These are phyloP conservation scores for Candida lessepsii DNA, from an alignment of 805 yeast genomes.

Conservation along the genomic window DNA sequence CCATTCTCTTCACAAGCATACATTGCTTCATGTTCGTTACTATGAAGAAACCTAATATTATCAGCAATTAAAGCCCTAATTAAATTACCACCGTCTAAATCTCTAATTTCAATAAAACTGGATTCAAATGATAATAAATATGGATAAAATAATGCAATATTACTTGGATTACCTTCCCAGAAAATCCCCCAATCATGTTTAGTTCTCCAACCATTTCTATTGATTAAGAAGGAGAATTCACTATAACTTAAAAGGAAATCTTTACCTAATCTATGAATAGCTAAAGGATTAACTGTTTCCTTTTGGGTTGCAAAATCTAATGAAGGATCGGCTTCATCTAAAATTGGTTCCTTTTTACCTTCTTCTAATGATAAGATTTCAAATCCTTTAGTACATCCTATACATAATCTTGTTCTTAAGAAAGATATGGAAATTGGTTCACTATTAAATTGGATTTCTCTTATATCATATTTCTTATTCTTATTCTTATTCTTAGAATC, in stretches of 20 bases:
- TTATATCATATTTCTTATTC: conserved; percentile 58
- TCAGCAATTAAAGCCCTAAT: conserved; percentile 90
- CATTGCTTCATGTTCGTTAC: conserved; percentile 88
- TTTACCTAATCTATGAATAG: conserved; percentile 84
- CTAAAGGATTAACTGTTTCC: conserved; percentile 79
- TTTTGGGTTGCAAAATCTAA: conserved; percentile 86
- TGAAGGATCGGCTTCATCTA: conserved; percentile 98
- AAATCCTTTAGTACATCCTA: conserved; percentile 95
- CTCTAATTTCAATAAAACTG: conserved; percentile 87
- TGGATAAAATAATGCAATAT: conserved; percentile 92
- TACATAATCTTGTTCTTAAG: conserved; percentile 81
- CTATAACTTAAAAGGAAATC: conserved; percentile 87
- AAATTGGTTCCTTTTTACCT: conserved; percentile 79
- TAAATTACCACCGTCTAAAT: conserved; percentile 82
- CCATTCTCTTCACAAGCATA: conserved; percentile 93
- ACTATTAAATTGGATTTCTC: conserved; percentile 77
- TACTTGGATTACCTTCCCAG: conserved; percentile 96
- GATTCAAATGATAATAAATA: conserved; percentile 88
- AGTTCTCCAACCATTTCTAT: conserved; percentile 94
- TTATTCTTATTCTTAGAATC: conserved; percentile 51
- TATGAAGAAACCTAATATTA: conserved; percentile 83
- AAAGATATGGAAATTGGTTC: conserved; percentile 93
- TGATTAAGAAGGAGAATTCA: conserved; percentile 92
- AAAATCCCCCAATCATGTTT: conserved; percentile 89
- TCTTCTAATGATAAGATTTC: conserved; percentile 87